Evolutionary conservation across 768 basidiomycete species (phyloP), one percentile per base, ranked within the genome.

Genomic region (Calocera cornea): DNA sequence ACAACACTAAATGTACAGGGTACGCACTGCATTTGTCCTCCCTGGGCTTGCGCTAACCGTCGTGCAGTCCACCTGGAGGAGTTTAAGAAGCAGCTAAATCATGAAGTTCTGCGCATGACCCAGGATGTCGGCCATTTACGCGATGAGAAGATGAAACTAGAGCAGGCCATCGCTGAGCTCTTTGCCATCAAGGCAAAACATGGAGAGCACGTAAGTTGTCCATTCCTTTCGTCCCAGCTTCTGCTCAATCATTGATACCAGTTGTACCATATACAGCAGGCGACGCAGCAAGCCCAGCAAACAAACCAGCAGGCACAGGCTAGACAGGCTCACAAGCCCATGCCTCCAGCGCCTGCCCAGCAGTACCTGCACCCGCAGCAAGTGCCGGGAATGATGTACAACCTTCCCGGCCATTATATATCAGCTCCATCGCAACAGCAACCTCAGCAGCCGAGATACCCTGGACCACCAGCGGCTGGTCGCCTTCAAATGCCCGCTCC

Each of bases 1-100:
- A 95, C 92, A 0, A 84, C 85, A 1, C 89, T 95, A 71, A 93
- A 94, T 70, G 86, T 95, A 1, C 87, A 90, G 75, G 79, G 90
- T 88, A 76, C 70, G 8, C 1, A n/a, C 47, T 24, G n/a, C 49
- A 64, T 14, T 34, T 16, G 34, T 24, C 29, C 17, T 12, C 40
- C 73, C 78, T 68, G 17, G 34, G 33, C 34, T 34, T 64, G 16
- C 44, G 29, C 10, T 36, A 60, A 38, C 60, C 7, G 2, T 34
- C 49, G 31, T 54, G 2, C 71, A 92, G 91, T 83, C 27, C 92
- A 94, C 71, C 87, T 95, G 63, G 89, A 92, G 71, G 86, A 92
- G 72, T 89, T 94, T 79, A 94, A 91, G 78, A 84, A 87, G 69
- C 86, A 90, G 69, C 78, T 95, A 12, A 82, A 84, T 64, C 80